These are phyloP conservation scores for Ogataea methylovora DNA, from an alignment of 805 yeast species.

Conservation along the genomic window DNA sequence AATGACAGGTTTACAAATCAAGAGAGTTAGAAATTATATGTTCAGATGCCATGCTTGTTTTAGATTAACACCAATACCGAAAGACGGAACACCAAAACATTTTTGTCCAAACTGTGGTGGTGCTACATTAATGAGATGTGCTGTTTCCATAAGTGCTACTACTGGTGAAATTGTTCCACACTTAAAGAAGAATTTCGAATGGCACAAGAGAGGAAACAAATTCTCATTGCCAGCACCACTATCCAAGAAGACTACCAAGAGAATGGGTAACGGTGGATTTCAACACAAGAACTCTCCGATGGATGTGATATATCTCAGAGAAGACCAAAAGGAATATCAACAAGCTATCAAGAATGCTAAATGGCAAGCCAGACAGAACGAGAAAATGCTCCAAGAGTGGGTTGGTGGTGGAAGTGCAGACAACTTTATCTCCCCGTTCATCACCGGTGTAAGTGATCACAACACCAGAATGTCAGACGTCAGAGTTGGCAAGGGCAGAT, in stretches of 20 bases:
- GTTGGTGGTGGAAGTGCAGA: slow-evolving; percentile 93
- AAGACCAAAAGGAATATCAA: slow-evolving; percentile 91
- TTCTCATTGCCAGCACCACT: slow-evolving; percentile 84
- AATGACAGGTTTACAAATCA: slow-evolving; percentile 77
- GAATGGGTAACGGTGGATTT: slow-evolving; percentile 71
- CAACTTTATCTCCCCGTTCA: slow-evolving; percentile 83
- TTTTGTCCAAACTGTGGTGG: slow-evolving; percentile 98
- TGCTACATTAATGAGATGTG: slow-evolving; percentile 79
- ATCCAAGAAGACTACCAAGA: slow-evolving; percentile 64
- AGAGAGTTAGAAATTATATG: slow-evolving; percentile 85
- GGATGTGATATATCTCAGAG: slow-evolving; percentile 55
- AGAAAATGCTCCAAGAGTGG: slow-evolving; percentile 79
- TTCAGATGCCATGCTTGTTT: slow-evolving; percentile 97
- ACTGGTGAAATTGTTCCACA: slow-evolving; percentile 86
- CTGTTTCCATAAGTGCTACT: slow-evolving; percentile 72
- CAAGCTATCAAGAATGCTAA: slow-evolving; percentile 82
- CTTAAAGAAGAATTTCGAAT: slow-evolving; percentile 83
- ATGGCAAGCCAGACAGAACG: slow-evolving; percentile 82
- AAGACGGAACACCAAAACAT: slow-evolving; percentile 68
- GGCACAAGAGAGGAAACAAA: slow-evolving; percentile 84
- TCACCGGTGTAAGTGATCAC: slow-evolving; percentile 45
- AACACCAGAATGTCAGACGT: slow-evolving; percentile 50
- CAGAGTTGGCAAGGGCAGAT: slow-evolving; percentile 78
- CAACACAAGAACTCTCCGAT: slow-evolving; percentile 41
- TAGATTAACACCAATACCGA: slow-evolving; percentile 69